A percentile compares a stretch with the other conserved stretches of the same genome.
These are phyloP conservation scores for Corymbia calophylla DNA, from an alignment of 441 rosid genomes.

Conservation along the genomic window DNA sequence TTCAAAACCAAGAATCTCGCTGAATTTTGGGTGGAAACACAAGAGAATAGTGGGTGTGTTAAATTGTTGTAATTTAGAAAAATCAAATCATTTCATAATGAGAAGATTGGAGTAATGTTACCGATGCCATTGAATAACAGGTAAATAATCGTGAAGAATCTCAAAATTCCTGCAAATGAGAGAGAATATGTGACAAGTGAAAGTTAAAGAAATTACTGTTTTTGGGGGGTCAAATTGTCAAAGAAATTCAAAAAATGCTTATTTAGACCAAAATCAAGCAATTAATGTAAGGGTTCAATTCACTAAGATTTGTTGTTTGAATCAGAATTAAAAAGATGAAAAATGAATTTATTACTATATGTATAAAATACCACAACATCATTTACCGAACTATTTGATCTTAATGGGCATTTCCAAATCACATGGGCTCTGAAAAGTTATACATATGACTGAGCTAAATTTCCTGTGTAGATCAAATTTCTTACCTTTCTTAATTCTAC, in stretches of 20 bases:
- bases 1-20: no score
- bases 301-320: not conserved
- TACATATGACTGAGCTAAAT: no score
- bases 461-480: not conserved
- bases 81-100: not conserved
- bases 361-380: not conserved
- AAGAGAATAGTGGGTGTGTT: not conserved
- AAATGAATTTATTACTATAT: not conserved
- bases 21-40: no score
- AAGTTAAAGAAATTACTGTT: no score
- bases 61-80: not conserved
- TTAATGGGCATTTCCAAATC: not conserved
- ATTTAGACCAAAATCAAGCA: not conserved
- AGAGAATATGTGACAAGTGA: not conserved
- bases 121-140: not conserved
- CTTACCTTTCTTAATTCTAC: accelerated
- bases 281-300: not conserved
- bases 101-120: not conserved
- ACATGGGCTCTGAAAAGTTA: no score
- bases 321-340: not conserved
- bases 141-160: no score
- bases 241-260: not conserved
- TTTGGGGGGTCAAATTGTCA: no score
- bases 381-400: not conserved
- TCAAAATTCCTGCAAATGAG: not conserved